These are phyloP conservation scores for Cystofilobasidium capitatum DNA, from an alignment of 768 basidiomycete genomes.

Conservation along the genomic window DNA sequence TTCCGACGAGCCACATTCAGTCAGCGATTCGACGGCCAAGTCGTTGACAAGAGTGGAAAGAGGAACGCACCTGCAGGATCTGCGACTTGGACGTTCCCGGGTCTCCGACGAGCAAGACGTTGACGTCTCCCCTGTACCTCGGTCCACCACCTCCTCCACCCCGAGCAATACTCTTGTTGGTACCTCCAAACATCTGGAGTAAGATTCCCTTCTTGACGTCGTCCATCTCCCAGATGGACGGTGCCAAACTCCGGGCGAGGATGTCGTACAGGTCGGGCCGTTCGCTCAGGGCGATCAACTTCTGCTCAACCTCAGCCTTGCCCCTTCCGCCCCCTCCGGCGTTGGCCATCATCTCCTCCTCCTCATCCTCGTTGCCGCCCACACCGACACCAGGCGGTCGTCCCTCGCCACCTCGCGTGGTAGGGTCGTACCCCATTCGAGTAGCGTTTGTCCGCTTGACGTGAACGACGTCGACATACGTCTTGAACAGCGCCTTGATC, in stretches of 20 bases:
- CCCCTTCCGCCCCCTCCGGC: conserved; percentile 39
- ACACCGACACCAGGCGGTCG: conserved; percentile 63
- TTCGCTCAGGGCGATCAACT: conserved; percentile 60
- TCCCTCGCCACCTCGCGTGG: conserved; percentile 54
- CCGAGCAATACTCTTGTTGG: conserved; percentile 84
- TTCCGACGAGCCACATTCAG: neutral
- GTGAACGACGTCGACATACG: conserved; percentile 91
- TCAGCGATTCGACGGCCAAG: neutral
- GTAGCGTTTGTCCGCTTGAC: conserved; percentile 59
- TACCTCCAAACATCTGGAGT: conserved; percentile 91
- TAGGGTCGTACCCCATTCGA: conserved; percentile 65
- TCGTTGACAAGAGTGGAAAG: neutral
- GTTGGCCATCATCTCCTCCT: conserved; percentile 41
- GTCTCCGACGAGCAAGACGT: conserved; percentile 91
- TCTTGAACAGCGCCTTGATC: conserved; percentile 94
- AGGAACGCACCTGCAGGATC: conserved; percentile 62
- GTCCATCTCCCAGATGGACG: conserved; percentile 95
- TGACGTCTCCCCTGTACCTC: conserved; percentile 94
- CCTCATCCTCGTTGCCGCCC: conserved; percentile 53
- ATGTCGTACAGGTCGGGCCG: conserved; percentile 77
- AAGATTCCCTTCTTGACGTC: conserved; percentile 98
- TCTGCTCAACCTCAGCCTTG: conserved; percentile 66
- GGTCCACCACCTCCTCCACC: conserved; percentile 95
- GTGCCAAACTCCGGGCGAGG: conserved; percentile 74
- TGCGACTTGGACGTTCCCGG: conserved; percentile 96